Conservation (phyloP, 2,329 filamentous ascomycete genomes). For the Epichloe hybrida region DNA sequence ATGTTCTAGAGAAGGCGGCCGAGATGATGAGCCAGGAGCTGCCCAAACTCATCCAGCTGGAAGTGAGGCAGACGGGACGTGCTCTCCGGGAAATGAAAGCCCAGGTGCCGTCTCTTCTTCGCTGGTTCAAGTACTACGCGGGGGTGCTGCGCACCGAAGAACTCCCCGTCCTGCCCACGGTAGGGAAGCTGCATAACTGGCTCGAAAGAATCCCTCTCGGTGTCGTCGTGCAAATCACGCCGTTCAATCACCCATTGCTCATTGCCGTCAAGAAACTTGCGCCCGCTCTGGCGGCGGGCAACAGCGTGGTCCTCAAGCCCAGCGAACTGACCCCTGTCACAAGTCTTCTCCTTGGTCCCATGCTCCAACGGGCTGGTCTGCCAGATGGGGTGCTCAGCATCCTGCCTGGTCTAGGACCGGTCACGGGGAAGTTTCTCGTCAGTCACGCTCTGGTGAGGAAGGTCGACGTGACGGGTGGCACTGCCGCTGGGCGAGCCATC, state of each 20-base stretch:
- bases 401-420: constrained; percentile 37
- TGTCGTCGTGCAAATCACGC: constrained; percentile 42
- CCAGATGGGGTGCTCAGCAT: constrained; percentile 58
- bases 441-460: constrained; percentile 43
- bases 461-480: constrained; percentile 66
- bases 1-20: too few species aligned
- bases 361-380: constrained; percentile 54
- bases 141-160: constrained; percentile 53
- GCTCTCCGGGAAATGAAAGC: constrained; percentile 57
- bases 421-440: constrained; percentile 39
- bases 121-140: constrained; percentile 64
- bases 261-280: constrained; percentile 48
- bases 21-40: constrained; percentile 23
- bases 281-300: constrained; percentile 45
- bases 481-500: constrained; percentile 53
- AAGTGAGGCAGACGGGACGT: constrained; percentile 55
- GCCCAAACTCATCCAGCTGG: constrained; percentile 43
- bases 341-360: constrained; percentile 42
- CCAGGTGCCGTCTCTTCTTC: constrained; percentile 50
- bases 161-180: constrained; percentile 50
- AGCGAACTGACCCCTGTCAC: constrained; percentile 50
- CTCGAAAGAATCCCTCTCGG: constrained; percentile 41
- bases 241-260: constrained; percentile 45
- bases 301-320: constrained; percentile 47
- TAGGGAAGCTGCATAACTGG: constrained; percentile 45